Evolutionary conservation across 2,329 filamentous ascomycete genomes (phyloP).

Genomic region (Phialophora chinensis): DNA sequence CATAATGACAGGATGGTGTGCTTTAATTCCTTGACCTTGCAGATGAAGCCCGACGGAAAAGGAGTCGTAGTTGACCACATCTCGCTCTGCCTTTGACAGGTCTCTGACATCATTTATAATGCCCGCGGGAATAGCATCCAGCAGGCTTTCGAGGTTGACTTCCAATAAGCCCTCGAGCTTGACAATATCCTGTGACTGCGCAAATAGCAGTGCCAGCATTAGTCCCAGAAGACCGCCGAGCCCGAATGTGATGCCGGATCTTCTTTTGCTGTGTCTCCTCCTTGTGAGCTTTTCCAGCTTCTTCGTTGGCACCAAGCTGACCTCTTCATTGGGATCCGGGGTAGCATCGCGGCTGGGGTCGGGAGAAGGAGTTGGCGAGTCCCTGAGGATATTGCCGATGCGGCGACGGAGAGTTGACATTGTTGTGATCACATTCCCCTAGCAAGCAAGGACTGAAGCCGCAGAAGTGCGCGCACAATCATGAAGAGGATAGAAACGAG

Average conservation of each 20-base stretch:
- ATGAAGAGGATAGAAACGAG: background rate
- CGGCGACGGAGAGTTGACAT: constrained; percentile 53
- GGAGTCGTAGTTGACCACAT: constrained; percentile 88
- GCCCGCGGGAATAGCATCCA: constrained; percentile 86
- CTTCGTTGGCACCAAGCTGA: constrained; percentile 59
- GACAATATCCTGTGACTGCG: constrained; percentile 85
- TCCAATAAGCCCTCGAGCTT: constrained; percentile 75
- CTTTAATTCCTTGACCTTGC: constrained; percentile 77
- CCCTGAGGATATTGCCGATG: constrained; percentile 46
- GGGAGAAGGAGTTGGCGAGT: constrained; percentile 37
- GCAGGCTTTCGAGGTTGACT: constrained; percentile 79
- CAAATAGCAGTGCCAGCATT: constrained; percentile 86
- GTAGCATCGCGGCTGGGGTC: constrained; percentile 38
- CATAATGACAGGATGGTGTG: constrained; percentile 92
- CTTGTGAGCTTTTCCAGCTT: constrained; percentile 49
- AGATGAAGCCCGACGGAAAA: constrained; percentile 89
- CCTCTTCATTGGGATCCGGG: constrained; percentile 47
- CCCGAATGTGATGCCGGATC: constrained; percentile 80
- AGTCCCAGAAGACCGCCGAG: constrained; percentile 91
- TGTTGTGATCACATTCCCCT: constrained; percentile 11
- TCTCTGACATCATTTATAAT: constrained; percentile 86
- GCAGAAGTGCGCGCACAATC: constrained; percentile 7
- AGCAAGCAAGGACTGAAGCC: constrained; percentile 1
- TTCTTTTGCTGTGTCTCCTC: constrained; percentile 66
- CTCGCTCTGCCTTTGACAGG: constrained; percentile 85